Percentiles rank a stretch among this genome's conserved stretches.
phyloP scores from a whole-genome alignment of 169 alveolate species.

The Cryptosporidium sp. region DNA sequence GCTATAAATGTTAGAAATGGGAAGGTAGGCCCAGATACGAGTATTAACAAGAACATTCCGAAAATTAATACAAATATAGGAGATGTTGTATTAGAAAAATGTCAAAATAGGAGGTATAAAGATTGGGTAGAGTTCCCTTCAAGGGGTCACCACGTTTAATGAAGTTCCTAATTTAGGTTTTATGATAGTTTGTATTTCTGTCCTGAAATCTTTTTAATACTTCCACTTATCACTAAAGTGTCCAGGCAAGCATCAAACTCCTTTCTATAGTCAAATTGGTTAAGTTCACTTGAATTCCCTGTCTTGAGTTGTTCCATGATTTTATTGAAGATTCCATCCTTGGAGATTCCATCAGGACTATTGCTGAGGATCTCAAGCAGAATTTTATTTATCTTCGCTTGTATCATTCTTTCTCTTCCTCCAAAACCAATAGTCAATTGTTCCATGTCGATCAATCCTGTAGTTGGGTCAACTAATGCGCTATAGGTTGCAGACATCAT shows the following conservation, averaged over 20 bases:
- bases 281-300: not conserved
- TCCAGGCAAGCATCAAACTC: slow-evolving; percentile 52
- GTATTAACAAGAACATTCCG: not conserved
- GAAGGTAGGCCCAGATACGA: not conserved
- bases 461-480: slow-evolving; percentile 98
- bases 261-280: slow-evolving; percentile 25
- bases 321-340: slow-evolving; percentile 19
- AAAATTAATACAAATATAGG: not conserved
- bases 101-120: not conserved
- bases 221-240: slow-evolving; percentile 36
- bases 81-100: slow-evolving; percentile 3
- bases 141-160: not conserved
- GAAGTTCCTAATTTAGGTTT: not conserved
- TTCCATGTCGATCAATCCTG: slow-evolving; percentile 97
- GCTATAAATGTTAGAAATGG: not conserved
- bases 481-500: slow-evolving; percentile 98
- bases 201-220: slow-evolving; percentile 57
- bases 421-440: slow-evolving; percentile 91
- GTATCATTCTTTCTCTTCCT: slow-evolving; percentile 64
- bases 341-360: slow-evolving; percentile 36
- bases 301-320: slow-evolving; percentile 6
- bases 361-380: slow-evolving; percentile 26
- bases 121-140: slow-evolving; percentile 68
- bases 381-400: slow-evolving; percentile 31
- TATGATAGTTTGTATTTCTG: slow-evolving; percentile 37